Conservation (phyloP, 805 yeast genomes). For the Candida railenensis region DNA sequence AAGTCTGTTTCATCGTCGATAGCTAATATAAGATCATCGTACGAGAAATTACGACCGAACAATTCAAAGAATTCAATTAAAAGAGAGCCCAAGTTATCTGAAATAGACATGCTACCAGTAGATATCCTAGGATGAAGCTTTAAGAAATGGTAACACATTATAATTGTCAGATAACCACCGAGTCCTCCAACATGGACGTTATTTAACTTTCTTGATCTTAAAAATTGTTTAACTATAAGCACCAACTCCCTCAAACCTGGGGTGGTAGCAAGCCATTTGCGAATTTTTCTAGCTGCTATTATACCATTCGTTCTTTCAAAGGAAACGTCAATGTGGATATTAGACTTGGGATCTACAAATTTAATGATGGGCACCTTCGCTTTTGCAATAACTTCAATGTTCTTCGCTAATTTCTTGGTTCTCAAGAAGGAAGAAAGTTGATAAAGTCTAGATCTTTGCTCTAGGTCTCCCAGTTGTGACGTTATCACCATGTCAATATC, state of each 20-base stretch:
- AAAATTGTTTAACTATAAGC: constrained; percentile 79
- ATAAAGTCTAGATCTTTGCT: constrained; percentile 64
- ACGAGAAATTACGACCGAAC: constrained; percentile 87
- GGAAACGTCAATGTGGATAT: constrained; percentile 82
- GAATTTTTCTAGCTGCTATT: constrained; percentile 74
- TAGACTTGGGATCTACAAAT: constrained; percentile 70
- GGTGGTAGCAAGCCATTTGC: constrained; percentile 67
- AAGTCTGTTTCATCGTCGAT: constrained; percentile 51
- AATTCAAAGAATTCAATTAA: constrained; percentile 89
- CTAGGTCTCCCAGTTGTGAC: constrained; percentile 58
- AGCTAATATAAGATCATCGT: constrained; percentile 72
- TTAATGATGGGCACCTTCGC: constrained; percentile 95
- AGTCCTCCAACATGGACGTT: constrained; percentile 92
- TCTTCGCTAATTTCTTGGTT: constrained; percentile 57
- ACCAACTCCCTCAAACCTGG: constrained; percentile 85
- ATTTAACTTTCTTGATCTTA: constrained; percentile 72
- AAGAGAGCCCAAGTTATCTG: constrained; percentile 79
- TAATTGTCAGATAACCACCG: constrained; percentile 93
- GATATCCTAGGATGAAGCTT: constrained; percentile 75
- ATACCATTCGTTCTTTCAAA: constrained; percentile 84
- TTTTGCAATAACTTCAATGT: constrained; percentile 81
- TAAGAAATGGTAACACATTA: constrained; percentile 77
- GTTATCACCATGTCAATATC: constrained; percentile 92
- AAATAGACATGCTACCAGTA: constrained; percentile 62
- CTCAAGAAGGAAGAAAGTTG: constrained; percentile 71